Base-by-base conservation (phyloP, 257 asterid genomes). In the Linaria vulgaris region DNA sequence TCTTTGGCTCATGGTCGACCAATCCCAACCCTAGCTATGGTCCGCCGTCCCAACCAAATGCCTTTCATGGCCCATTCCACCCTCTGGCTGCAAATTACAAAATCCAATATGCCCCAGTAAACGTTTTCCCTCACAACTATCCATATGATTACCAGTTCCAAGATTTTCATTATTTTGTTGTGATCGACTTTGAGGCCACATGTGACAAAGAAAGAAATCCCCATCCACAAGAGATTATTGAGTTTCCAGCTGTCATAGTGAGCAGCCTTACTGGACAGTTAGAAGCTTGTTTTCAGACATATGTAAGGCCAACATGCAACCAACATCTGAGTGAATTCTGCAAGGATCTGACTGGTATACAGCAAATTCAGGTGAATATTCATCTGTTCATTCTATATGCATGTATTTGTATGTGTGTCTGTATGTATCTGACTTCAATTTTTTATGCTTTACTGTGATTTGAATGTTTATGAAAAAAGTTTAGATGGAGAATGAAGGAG, bases 261-360 rank as follows among this genome's bases (percentile, higher is more conserved):
- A 88, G 70, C 77, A 77, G 94, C 74, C 25, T 62, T 55, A 85
- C 91, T 38, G 96, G 98, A 49, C 84, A 86, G 56, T 70, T 88
- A 39, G 95, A 82, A 68, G 94, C 88, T 74, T 84, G 85, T 69
- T 91, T 88, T 68, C 98, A 88, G 58, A 84, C 90, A 48, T 91
- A 91, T 23, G 95, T 91, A 62, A 74, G 95, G 52, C 98, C 98
- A 23, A 84, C 96, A 6, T 84, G 79, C 83, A 84, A 88, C 81
- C 91, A 78, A 16, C 78, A 69, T 43, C 74, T 91, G 72, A 86
- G 78, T 70, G 94, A 88, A 70, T 91, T 91, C 86, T 91, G 98
- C 82, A 91, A 85, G 80, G 96, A 82, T 73, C 89, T 91, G 56
- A 88, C 98, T 48, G 98, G 98, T 70, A 91, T 91, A 74, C 91